Evolutionary conservation across 1,284 basidiomycete species (phyloP).

Genomic region (Leccinum griseonigrum): DNA sequence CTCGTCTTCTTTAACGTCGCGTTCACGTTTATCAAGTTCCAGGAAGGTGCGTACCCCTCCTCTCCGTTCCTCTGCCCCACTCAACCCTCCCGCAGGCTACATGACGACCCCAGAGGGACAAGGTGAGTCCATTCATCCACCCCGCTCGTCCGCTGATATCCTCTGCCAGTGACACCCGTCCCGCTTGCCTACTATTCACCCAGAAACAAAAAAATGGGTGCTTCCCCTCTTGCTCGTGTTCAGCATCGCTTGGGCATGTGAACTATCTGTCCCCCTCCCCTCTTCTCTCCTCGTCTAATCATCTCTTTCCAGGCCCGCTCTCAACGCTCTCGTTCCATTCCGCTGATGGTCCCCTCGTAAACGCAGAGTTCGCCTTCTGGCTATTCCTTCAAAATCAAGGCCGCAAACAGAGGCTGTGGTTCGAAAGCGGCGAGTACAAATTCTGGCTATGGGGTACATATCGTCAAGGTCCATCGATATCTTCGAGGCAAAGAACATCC

Average conservation of each 20-base stretch:
- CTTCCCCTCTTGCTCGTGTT: constrained; percentile 66
- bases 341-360: constrained; percentile 4
- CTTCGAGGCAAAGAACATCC: constrained; percentile 92
- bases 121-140: constrained; percentile 36
- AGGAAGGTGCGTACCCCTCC: constrained; percentile 50
- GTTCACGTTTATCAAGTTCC: constrained; percentile 62
- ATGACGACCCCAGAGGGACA: constrained; percentile 33
- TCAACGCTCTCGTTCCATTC: neutral
- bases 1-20: constrained; percentile 59
- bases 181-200: constrained; percentile 50
- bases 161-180: constrained; percentile 48
- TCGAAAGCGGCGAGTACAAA: constrained; percentile 63
- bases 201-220: constrained; percentile 48
- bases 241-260: constrained; percentile 67
- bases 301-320: constrained; percentile 8
- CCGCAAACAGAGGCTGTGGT: constrained; percentile 65
- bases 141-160: constrained; percentile 10
- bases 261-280: constrained; percentile 52
- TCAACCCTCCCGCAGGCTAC: constrained; percentile 39
- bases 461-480: constrained; percentile 51
- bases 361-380: constrained; percentile 72
- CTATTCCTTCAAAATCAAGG: constrained; percentile 72
- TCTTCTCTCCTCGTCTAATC: constrained; percentile 1
- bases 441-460: constrained; percentile 54
- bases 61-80: neutral